Conservation (phyloP, 2,329 filamentous ascomycete genomes). For the Pseudogymnoascus pannorum region DNA sequence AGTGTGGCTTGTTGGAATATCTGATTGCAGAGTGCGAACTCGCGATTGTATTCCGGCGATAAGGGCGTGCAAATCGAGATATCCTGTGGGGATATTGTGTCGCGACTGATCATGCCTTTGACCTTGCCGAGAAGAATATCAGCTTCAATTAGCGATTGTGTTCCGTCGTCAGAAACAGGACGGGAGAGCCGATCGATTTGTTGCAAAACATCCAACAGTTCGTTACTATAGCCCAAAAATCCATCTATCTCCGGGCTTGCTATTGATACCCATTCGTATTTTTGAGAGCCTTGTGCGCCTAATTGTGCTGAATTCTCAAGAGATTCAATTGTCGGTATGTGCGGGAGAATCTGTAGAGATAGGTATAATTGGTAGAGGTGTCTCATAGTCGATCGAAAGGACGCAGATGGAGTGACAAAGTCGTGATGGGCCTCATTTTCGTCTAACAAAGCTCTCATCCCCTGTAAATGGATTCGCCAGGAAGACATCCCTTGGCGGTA, state of each 20-base stretch:
- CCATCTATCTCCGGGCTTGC: constrained; percentile 16
- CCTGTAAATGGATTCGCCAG: constrained; percentile 21
- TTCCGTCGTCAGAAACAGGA: not conserved
- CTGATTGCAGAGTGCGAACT: constrained; percentile 19
- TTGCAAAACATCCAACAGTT: constrained; percentile 19
- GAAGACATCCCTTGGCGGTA: constrained; percentile 18
- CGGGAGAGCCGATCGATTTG: constrained; percentile 17
- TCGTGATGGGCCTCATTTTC: constrained; percentile 12
- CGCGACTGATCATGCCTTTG: constrained; percentile 16
- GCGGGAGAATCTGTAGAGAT: constrained; percentile 19
- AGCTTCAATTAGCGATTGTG: constrained; percentile 11
- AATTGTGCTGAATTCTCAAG: not conserved
- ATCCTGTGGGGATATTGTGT: constrained; percentile 13
- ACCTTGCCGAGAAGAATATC: constrained; percentile 20
- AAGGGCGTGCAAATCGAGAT: constrained; percentile 15
- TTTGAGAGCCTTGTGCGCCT: not conserved
- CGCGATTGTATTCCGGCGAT: constrained; percentile 13
- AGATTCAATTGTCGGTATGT: constrained; percentile 14
- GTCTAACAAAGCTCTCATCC: constrained; percentile 19
- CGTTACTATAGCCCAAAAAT: constrained; percentile 21
- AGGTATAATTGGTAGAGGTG: constrained; percentile 21
- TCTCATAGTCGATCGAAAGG: constrained; percentile 17
- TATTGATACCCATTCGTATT: not conserved
- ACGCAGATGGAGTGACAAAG: too few relatives aligned
- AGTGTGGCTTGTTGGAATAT: constrained; percentile 21